These are phyloP conservation scores for Phytophthora multivora DNA, from an alignment of 352 stramenopile genomes.

Conservation along the genomic window DNA sequence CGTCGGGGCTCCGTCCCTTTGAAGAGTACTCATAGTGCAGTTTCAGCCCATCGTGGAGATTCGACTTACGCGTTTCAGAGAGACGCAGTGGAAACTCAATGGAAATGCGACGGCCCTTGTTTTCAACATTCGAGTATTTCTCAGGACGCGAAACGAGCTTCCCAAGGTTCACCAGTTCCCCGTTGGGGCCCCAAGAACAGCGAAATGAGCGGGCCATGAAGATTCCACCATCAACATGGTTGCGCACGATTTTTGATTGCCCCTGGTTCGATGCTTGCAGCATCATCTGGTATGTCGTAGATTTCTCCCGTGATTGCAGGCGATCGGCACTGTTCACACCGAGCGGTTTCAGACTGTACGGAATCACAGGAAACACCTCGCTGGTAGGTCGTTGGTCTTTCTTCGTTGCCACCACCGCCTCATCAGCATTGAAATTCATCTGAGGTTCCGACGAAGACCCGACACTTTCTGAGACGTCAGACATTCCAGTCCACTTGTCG, in stretches of 20 bases:
- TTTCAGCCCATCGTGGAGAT: constrained; percentile 58
- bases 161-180: constrained; percentile 70
- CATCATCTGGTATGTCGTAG: constrained; percentile 76
- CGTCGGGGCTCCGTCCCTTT: constrained; percentile 25
- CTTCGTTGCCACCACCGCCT: constrained; percentile 20
- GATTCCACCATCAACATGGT: constrained; percentile 65
- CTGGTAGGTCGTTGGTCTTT: constrained; percentile 35
- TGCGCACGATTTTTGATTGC: constrained; percentile 41
- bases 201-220: constrained; percentile 85
- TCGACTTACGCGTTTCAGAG: constrained; percentile 36
- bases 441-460: constrained; percentile 4
- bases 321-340: constrained; percentile 27
- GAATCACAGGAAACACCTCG: constrained; percentile 41
- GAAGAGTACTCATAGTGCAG: constrained; percentile 64
- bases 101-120: constrained; percentile 31
- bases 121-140: constrained; percentile 23
- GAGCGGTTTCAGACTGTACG: constrained; percentile 37
- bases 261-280: constrained; percentile 43
- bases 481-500: constrained; percentile 25
- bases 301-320: constrained; percentile 45
- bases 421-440: constrained; percentile 26
- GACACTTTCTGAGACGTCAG: constrained; percentile 7
- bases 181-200: constrained; percentile 81
- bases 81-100: constrained; percentile 63
- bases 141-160: constrained; percentile 40